Evolutionary conservation across 805 yeast species (phyloP), one percentile per base, ranked within the genome.

Genomic region (Metschnikowia picachoensis): DNA sequence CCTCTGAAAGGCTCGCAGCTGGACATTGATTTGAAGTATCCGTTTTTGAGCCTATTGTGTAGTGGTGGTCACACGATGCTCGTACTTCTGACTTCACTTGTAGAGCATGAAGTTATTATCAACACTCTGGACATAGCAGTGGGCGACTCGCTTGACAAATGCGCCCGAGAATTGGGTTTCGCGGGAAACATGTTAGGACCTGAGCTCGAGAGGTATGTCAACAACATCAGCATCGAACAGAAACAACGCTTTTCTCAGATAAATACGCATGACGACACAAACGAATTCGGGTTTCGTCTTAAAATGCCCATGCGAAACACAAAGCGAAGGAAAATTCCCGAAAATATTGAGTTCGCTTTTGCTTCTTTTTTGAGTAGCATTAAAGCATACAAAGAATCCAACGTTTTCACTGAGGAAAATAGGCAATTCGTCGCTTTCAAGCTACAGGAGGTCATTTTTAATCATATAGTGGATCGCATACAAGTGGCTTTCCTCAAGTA

Each of bases 1-100:
- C 62, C 69, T 3, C 60, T 61, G 41, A 30, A 43, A 17, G n/a
- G 34, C 7, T 30, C 41, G 14, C 30, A 20, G 11, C 28, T 16
- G 12, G 37, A 30, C 4, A 30, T 20, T 13, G 41, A 48, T 14
- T 39, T 47, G 11, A 43, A 60, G 14, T 85, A 70, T 54, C 95
- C 95, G 2, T 88, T 86, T 53, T 55, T 88, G 13, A 86, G 91
- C 56, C 68, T 94, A 25, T 67, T 94, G 29, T 91, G 83, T 14
- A 85, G 95, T 57, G 99, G 99, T 0, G 99, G 99, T 0, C 99
- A 94, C 60, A 91, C 98, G 0, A 82, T 89, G 82, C 68, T 91
- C 25, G 96, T 92, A 1, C 69, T 80, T 8, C 83, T 91, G 45
- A 67, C 64, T 29, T 68, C 83, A 14, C 55, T 89, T 1, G 50